A percentile compares a stretch with the other conserved stretches of the same genome.
Conservation (phyloP, 139 green algal genomes). For the Chlamydomonas sphaeroides region DNA sequence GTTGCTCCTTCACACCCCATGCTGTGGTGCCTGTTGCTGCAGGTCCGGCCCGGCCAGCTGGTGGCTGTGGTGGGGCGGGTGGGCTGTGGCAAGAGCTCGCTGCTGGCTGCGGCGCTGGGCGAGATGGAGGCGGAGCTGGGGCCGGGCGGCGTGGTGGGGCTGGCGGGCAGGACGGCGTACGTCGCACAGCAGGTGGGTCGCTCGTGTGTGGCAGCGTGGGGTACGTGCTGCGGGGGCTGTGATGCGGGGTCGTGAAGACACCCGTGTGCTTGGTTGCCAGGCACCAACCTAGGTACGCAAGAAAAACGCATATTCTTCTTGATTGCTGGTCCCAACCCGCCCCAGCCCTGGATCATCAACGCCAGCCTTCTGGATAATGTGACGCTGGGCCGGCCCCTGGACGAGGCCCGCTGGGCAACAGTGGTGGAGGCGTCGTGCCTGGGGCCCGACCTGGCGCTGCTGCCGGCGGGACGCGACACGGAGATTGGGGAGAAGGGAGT, state of each 20-base stretch:
- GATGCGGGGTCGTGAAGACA: too few species aligned
- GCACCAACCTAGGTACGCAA: too few species aligned
- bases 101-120: constrained; percentile 67
- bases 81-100: constrained; percentile 69
- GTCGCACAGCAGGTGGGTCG: constrained; percentile 61
- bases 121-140: constrained; percentile 56
- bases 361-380: constrained; percentile 72
- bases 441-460: constrained; percentile 57
- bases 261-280: too few species aligned
- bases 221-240: too few species aligned
- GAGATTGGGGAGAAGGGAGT: constrained; percentile 80
- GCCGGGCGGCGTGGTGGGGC: constrained; percentile 28
- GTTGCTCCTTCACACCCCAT: too few species aligned
- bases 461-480: constrained; percentile 77
- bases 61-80: constrained; percentile 78
- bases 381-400: constrained; percentile 51
- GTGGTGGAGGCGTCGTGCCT: constrained; percentile 48
- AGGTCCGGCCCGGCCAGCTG: constrained; percentile 64
- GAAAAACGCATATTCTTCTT: too few species aligned
- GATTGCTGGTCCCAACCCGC: too few species aligned
- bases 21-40: not conserved
- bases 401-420: constrained; percentile 32
- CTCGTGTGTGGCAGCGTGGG: too few species aligned
- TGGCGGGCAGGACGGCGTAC: constrained; percentile 65
- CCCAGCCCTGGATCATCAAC: constrained; percentile 75